Base-by-base conservation (phyloP, 2,329 filamentous ascomycete genomes). In the Oidium heveae region DNA sequence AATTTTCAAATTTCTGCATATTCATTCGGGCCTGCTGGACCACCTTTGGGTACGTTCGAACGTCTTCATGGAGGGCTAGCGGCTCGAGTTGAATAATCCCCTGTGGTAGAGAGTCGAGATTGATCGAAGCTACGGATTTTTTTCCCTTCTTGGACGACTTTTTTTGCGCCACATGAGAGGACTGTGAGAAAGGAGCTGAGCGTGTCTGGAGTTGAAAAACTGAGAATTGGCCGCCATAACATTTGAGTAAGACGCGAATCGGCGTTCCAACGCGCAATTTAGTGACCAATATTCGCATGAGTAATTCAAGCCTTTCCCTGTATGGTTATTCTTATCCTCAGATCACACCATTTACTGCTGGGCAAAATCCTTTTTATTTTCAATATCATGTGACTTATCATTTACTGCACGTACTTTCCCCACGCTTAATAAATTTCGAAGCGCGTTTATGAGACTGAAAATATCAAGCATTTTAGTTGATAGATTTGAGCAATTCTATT, bases 1-100 rank as follows among this genome's bases (percentile, higher is more conserved):
- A 96, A 62, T 93, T 86, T 62, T 80, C 77, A 68, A 94, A 95
- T 63, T 83, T 87, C 60, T 79, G 75, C 82, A 96, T 94, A 68
- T 94, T 93, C 60, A 80, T 85, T 55, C 79, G 77, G 32, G 86
- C 89, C 66, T 94, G 87, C 63, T 86, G 77, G 56, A 96, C 71
- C 51, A 96, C 84, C n/a, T 86, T 84, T 16, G 91, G 88, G 66
- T 95, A 95, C 5, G 70, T 64, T 16, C 76, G 74, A 16, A 61
- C 68, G 55, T 70, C 66, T 28, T 70, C 67, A 57, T 70, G 65
- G 20, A 64, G 57, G 55, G 61, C 56, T 15, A 64, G 59, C n/a
- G 65, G 63, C 36, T 67, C 63, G 32, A 69, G 56, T 33, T 68
- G 64, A 41, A 73, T 65, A 32, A 69, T 61, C 22, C 74, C 76